Conservation (phyloP, 2,329 filamentous ascomycete species). For the Fusarium napiforme region DNA sequence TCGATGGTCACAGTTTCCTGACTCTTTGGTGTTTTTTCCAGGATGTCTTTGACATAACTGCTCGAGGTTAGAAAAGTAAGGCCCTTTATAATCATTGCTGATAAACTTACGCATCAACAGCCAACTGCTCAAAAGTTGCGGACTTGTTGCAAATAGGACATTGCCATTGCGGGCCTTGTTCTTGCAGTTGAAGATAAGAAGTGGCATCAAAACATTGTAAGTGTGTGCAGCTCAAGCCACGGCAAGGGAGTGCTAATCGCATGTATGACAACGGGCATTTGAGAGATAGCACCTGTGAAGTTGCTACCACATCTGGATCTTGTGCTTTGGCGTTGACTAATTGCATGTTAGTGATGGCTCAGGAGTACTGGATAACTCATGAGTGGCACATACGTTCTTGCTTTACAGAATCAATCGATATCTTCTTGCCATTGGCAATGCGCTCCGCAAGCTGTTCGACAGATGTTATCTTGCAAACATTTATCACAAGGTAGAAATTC, state of each 20-base stretch:
- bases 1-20: slow-evolving; percentile 91
- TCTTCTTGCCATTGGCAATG: slow-evolving; percentile 75
- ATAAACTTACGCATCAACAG: slow-evolving; percentile 81
- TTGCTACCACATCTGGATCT: slow-evolving; percentile 90
- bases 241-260: slow-evolving; percentile 81
- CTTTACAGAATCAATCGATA: slow-evolving; percentile 84
- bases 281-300: slow-evolving; percentile 86
- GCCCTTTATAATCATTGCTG: not conserved
- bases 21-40: slow-evolving; percentile 75
- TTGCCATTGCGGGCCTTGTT: slow-evolving; percentile 96
- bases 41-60: slow-evolving; percentile 88
- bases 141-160: slow-evolving; percentile 92
- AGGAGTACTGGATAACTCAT: slow-evolving; percentile 18
- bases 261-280: slow-evolving; percentile 93
- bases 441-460: slow-evolving; percentile 76
- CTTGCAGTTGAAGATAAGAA: slow-evolving; percentile 91
- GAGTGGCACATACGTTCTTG: slow-evolving; percentile 76
- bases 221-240: slow-evolving; percentile 83
- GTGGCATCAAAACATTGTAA: slow-evolving; percentile 95
- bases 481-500: slow-evolving; percentile 79
- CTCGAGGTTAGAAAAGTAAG: slow-evolving; percentile 21
- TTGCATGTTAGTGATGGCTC: slow-evolving; percentile 33
- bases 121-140: slow-evolving; percentile 82
- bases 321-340: slow-evolving; percentile 82
- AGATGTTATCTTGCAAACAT: slow-evolving; percentile 78